Evolutionary conservation across 2,329 filamentous ascomycete genomes (phyloP).

Genomic region (Ascochyta clinopodiicola): DNA sequence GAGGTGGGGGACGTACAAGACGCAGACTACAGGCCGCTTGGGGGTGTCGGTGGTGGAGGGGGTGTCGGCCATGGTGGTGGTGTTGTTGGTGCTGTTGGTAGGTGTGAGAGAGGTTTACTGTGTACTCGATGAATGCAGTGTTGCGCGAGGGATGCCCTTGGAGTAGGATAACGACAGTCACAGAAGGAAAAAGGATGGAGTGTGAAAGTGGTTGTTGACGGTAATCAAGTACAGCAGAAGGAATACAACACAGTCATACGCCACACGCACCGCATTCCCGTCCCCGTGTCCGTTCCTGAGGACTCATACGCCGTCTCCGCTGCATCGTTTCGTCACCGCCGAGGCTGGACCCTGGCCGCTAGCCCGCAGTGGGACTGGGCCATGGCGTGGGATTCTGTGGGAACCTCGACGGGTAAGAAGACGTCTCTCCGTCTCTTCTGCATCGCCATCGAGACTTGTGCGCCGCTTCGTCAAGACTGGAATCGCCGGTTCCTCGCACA

Average conservation of each 20-base stretch:
- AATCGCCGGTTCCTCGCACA: conserved; percentile 16
- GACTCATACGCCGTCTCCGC: not conserved
- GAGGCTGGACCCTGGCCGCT: conserved; percentile 23
- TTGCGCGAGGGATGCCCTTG: no score
- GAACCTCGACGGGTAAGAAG: no score
- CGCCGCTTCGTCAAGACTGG: conserved; percentile 16
- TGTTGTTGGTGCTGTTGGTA: conserved; percentile 24
- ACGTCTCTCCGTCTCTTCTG: not conserved
- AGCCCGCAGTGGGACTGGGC: not conserved
- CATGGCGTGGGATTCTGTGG: not conserved
- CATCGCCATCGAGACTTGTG: not conserved
- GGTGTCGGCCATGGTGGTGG: not conserved
- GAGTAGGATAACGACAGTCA: no score
- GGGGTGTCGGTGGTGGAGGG: conserved; percentile 17
- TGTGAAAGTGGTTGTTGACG: no score
- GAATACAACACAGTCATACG: no score
- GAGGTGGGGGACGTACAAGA: conserved; percentile 65
- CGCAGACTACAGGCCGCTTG: conserved; percentile 75
- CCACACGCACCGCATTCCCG: no score
- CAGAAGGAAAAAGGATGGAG: no score
- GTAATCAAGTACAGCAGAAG: no score
- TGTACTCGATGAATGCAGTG: not conserved
- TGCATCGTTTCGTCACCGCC: conserved; percentile 24
- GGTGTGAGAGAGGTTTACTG: not conserved
- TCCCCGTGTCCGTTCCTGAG: no score